Base-by-base conservation (phyloP, 2,329 filamentous ascomycete species). In the Pseudocercospora fuligena region DNA sequence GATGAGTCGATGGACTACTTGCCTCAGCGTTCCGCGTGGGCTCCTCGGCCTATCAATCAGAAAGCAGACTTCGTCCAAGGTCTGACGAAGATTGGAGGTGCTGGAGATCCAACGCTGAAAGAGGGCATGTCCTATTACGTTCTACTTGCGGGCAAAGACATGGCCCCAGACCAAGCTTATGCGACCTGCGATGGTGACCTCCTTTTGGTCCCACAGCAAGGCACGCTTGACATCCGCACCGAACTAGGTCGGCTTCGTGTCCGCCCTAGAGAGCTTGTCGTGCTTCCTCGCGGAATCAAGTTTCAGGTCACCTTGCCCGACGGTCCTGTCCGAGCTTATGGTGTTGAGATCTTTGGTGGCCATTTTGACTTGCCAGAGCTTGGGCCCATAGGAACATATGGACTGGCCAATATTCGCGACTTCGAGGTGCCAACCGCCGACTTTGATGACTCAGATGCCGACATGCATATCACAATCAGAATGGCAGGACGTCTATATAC, bases 11-110 rank as follows among this genome's bases (percentile, higher is more conserved):
- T 92, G 70, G 88, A 90, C 72, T 89, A 92, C 72, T 90, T 93
- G 58, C 92, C 92, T 4, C 93, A 94, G 75, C 91, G 94, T 78
- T 83, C 94, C 33, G 87, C 91, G 70, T 94, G 92, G 92, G 88
- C 91, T 70, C 89, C 88, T 1, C 92, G 93, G 75, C 89, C 92
- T 72, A 82, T 93, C 57, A 88, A 92, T 69, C 83, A 90, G 76
- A 84, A 82, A 3, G 87, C 87, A 2, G 88, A 90, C 73, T 91
- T 88, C 88, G 87, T 90, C 21, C 86, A 89, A 72, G 85, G 86
- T 63, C 80, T 94, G 69, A 88, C 90, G 67, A 83, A 93, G 21
- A 84, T 97, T 9, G 92, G 91, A 1, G 92, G 92, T 3, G 88
- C 92, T 0, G 93, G 93, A 14, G 90, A 95, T 73, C 89, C 92